Evolutionary conservation across 192 early-diverging fungal genomes (phyloP).

Genomic region (Podila horticola): DNA sequence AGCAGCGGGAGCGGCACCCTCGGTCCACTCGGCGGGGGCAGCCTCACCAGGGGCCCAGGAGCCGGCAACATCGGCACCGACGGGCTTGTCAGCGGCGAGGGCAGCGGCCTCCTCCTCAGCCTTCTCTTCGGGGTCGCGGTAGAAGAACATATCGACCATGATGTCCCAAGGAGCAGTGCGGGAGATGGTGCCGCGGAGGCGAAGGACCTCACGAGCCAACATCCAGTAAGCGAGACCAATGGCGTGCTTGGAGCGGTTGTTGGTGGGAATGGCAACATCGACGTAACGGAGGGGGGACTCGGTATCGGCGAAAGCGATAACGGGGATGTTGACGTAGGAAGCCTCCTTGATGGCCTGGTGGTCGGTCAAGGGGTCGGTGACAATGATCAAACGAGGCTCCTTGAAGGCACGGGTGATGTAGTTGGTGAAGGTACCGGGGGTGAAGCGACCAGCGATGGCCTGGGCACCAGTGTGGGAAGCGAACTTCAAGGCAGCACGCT

Average conservation of each 20-base stretch:
- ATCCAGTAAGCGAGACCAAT: constrained; percentile 98
- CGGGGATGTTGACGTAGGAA: constrained; percentile 99
- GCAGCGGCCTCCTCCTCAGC: constrained; percentile 90
- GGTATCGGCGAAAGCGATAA: constrained; percentile 98
- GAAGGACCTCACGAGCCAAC: constrained; percentile 98
- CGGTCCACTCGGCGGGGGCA: constrained; percentile 75
- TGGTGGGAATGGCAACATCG: constrained; percentile 99
- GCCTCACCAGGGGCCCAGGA: constrained; percentile 52
- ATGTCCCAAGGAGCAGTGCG: constrained; percentile 91
- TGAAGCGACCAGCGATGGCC: constrained; percentile 99
- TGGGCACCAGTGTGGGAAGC: constrained; percentile 98
- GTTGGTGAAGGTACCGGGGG: constrained; percentile 99
- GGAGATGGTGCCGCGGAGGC: constrained; percentile 93
- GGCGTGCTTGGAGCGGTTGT: constrained; percentile 99
- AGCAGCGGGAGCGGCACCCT: constrained; percentile 37
- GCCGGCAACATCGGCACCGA: constrained; percentile 31
- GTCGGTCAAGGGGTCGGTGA: constrained; percentile 98
- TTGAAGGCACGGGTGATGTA: constrained; percentile 99
- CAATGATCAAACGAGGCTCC: constrained; percentile 98
- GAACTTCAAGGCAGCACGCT: constrained; percentile 99
- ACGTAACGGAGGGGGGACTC: constrained; percentile 95
- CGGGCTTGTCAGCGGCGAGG: constrained; percentile 57
- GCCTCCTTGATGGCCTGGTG: constrained; percentile 99
- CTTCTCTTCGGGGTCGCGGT: constrained; percentile 97
- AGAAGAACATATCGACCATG: constrained; percentile 99